Percentiles rank a stretch among this genome's conserved stretches.
Conservation (phyloP, 768 basidiomycete species). For the Leccinum uliginosum region DNA sequence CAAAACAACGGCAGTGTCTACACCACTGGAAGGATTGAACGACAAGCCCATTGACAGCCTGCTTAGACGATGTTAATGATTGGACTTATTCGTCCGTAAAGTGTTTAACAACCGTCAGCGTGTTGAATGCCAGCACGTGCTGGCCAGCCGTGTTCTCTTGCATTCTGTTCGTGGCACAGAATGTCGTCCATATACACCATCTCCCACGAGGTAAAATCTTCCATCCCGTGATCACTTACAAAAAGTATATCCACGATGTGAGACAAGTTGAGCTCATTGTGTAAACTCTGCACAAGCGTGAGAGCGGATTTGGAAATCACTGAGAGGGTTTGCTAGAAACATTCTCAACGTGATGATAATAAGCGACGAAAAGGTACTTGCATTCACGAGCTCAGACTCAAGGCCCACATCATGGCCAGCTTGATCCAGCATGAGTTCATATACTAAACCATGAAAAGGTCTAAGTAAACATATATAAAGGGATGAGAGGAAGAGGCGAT, state of each 20-base stretch:
- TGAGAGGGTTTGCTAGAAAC: conserved; percentile 51
- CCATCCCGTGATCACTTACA: conserved; percentile 86
- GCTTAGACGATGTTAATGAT: conserved; percentile 19
- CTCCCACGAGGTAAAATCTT: conserved; percentile 72
- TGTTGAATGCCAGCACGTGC: conserved; percentile 8
- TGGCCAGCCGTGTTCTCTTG: conserved; percentile 10
- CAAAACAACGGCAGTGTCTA: conserved; percentile 53
- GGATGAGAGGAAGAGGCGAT: neutral
- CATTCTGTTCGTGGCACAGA: conserved; percentile 10
- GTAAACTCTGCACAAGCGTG: conserved; percentile 39
- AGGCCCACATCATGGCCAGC: conserved; percentile 72
- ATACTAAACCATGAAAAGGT: conserved; percentile 39
- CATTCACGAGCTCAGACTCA: conserved; percentile 61
- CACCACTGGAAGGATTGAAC: conserved; percentile 54
- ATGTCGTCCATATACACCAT: conserved; percentile 63
- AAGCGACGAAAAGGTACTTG: conserved; percentile 29
- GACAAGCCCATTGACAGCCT: conserved; percentile 85
- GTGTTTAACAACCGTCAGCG: conserved; percentile 10
- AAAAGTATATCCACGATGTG: conserved; percentile 82
- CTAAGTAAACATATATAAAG: neutral
- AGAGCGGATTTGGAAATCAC: conserved; percentile 68
- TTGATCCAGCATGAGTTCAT: conserved; percentile 83
- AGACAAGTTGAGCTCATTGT: conserved; percentile 65
- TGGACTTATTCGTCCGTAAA: neutral
- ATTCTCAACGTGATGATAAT: conserved; percentile 1